A percentile compares a stretch with the other conserved stretches of the same genome.
Evolutionary conservation across 805 yeast species (phyloP).

Genomic region (Cyberlindnera euphorbiiphila): DNA sequence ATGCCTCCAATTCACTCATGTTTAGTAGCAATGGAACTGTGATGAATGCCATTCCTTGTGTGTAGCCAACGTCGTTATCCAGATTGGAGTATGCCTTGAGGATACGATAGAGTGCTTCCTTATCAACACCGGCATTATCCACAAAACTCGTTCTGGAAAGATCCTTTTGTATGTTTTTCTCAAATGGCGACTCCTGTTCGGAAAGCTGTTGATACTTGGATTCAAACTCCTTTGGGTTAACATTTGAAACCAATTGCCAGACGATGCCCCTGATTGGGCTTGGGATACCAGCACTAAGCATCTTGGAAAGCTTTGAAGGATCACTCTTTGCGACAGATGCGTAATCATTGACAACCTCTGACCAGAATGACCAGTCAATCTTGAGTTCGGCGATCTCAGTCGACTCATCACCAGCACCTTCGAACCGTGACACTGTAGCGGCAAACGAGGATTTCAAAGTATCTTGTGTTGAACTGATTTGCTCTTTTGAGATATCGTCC

Average conservation of each 20-base stretch:
- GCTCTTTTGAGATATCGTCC: slow-evolving; percentile 49
- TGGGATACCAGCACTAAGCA: slow-evolving; percentile 78
- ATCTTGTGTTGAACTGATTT: slow-evolving; percentile 44
- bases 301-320: slow-evolving; percentile 54
- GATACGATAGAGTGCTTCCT: slow-evolving; percentile 66
- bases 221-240: slow-evolving; percentile 52
- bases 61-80: slow-evolving; percentile 94
- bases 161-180: slow-evolving; percentile 76
- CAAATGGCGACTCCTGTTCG: slow-evolving; percentile 60
- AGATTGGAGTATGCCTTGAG: slow-evolving; percentile 79
- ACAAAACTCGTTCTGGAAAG: slow-evolving; percentile 82
- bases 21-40: slow-evolving; percentile 81
- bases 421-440: slow-evolving; percentile 11
- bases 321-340: slow-evolving; percentile 58
- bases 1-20: slow-evolving; percentile 79
- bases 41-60: slow-evolving; percentile 97
- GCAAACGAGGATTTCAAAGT: slow-evolving; percentile 33
- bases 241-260: slow-evolving; percentile 86
- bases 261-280: slow-evolving; percentile 79
- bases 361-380: slow-evolving; percentile 88
- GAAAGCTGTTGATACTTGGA: slow-evolving; percentile 34
- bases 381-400: slow-evolving; percentile 30
- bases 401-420: too few relatives aligned
- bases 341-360: slow-evolving; percentile 73
- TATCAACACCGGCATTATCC: slow-evolving; percentile 46